Evolutionary conservation across 495 filamentous ascomycete genomes (phyloP).

Genomic region (Hyaloscypha bicolor): DNA sequence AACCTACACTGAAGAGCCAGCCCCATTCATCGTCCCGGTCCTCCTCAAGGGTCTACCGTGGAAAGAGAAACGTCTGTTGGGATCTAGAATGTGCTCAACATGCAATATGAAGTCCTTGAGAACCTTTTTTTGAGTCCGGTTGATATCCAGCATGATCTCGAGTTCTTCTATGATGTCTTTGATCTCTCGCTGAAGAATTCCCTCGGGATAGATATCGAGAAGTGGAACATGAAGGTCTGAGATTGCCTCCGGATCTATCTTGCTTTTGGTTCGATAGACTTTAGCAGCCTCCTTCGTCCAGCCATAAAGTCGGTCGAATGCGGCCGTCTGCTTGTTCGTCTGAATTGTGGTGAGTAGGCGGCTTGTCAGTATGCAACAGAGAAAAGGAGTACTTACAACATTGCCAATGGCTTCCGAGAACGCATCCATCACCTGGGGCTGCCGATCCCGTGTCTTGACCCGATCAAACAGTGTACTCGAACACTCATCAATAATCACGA

Average conservation of each 20-base stretch:
- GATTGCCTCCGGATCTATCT: constrained; percentile 2
- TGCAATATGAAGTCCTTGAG: constrained; percentile 57
- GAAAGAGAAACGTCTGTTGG: neutral
- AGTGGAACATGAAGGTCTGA: constrained; percentile 31
- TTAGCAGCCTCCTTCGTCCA: constrained; percentile 38
- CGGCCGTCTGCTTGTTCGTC: constrained; percentile 25
- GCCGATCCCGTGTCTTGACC: constrained; percentile 57
- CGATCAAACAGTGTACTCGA: constrained; percentile 64
- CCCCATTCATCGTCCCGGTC: neutral
- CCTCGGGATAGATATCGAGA: constrained; percentile 69
- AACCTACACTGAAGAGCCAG: too few relatives aligned
- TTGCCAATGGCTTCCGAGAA: constrained; percentile 59
- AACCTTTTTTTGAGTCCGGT: constrained; percentile 55
- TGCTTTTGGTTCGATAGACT: constrained; percentile 30
- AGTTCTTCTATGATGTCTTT: constrained; percentile 77
- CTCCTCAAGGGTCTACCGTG: neutral
- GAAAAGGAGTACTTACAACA: neutral
- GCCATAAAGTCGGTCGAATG: constrained; percentile 39
- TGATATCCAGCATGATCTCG: constrained; percentile 69
- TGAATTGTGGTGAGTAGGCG: neutral
- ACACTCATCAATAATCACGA: constrained; percentile 67
- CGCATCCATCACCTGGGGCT: constrained; percentile 69
- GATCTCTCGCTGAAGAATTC: constrained; percentile 61
- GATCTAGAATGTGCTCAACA: constrained; percentile 3
- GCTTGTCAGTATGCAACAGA: neutral